Base-by-base conservation (phyloP, 2,329 filamentous ascomycete species). In the Aspergillus sp. region DNA sequence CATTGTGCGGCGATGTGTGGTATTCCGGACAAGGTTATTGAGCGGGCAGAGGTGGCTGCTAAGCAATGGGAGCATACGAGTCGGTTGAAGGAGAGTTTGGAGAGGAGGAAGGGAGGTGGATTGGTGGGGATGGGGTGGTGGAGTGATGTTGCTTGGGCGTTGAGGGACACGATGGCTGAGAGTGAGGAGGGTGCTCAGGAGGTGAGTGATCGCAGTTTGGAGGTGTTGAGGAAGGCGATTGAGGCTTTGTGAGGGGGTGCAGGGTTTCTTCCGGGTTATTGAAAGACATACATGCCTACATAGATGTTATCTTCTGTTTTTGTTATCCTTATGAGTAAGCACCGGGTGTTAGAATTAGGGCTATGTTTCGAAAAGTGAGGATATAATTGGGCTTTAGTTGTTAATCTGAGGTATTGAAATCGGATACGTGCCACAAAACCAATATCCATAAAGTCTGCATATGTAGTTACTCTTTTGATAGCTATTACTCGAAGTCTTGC, bases 1-100 rank as follows among this genome's bases (percentile, higher is more conserved):
- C 95, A 99, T 76, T 99, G 95, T 73, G 95, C 95, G 1, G 89
- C 92, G 62, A 99, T 99, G 95, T 99, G 95, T 70, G 95, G 95
- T 1, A 98, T 99, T 64, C 87, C 92, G 0, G 81, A 82, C 48
- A 88, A 88, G 58, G 88, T 99, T 15, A 92, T 99, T 63, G 88
- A 93, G 71, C 82, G 90, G 21, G 95, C 95, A 0, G 95, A 99
- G 76, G 86, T 88, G 21, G 95, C 95, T 5, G 95, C 95, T 1
- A 88, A 84, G 67, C 91, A 92, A 70, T 98, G 95, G 92, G 95
- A 99, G 79, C 92, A 97, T 75, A 98, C 95, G 0, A 94, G 90
- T 67, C 83, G 92, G 19, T 82, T 98, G 63, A 95, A 92, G 76
- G 92, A 96, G 75, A 93, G 90, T 61, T 80, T 97, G 62, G 92